These are phyloP conservation scores for Hypoxylon sp. DNA, from an alignment of 2,329 filamentous ascomycete genomes.

Conservation along the genomic window DNA sequence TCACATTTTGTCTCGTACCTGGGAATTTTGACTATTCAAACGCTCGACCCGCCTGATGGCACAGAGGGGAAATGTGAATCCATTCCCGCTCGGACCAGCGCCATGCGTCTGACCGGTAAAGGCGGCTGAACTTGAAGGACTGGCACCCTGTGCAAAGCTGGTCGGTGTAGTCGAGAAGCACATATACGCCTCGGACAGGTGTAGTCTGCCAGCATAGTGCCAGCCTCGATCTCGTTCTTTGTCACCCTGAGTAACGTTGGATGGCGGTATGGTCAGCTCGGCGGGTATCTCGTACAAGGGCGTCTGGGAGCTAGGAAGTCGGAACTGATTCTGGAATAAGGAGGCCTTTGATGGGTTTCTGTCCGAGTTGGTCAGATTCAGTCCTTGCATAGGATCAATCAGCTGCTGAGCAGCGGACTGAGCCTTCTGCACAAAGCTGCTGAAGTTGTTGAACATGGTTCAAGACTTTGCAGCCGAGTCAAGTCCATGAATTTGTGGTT, in stretches of 20 bases:
- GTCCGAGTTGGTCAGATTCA: constrained; percentile 76
- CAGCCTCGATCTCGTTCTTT: constrained; percentile 78
- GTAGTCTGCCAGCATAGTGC: constrained; percentile 90
- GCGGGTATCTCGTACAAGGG: constrained; percentile 96
- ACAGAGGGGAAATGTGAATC: constrained; percentile 92
- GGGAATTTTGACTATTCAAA: constrained; percentile 89
- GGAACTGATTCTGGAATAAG: constrained; percentile 95
- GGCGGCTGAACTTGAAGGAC: constrained; percentile 77
- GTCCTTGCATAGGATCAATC: constrained; percentile 86
- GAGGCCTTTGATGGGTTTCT: constrained; percentile 88
- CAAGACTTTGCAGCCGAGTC: constrained; percentile 41
- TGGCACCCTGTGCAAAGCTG: constrained; percentile 84
- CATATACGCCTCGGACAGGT: constrained; percentile 92
- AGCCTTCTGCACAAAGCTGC: constrained; percentile 92
- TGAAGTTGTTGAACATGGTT: constrained; percentile 68
- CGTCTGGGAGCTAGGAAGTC: constrained; percentile 89
- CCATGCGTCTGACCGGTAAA: constrained; percentile 95
- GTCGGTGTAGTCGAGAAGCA: constrained; percentile 96
- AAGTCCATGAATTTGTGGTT: constrained; percentile 37
- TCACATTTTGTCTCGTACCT: constrained; percentile 55
- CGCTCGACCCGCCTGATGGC: constrained; percentile 91
- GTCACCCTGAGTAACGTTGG: constrained; percentile 74
- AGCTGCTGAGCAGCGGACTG: constrained; percentile 75
- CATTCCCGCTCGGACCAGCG: constrained; percentile 91
- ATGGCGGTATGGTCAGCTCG: constrained; percentile 86